Evolutionary conservation across 345 rosid genomes (phyloP), one percentile per base, ranked within the genome.

Genomic region (Eucalyptus virginea): DNA sequence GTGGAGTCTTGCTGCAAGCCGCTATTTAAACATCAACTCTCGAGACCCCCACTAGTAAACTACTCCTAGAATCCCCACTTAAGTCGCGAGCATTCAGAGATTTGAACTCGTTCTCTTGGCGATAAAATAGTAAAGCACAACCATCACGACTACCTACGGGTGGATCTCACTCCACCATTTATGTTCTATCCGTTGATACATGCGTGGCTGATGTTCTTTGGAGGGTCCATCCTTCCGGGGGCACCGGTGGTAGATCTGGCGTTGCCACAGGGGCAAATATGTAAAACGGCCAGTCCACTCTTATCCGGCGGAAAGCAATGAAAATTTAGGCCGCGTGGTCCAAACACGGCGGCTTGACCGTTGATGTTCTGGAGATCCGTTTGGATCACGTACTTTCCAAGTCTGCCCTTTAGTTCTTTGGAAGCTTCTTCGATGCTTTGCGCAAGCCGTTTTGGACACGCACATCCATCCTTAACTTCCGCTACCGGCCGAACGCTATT

Each of bases 31-130:
- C n/a, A n/a, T n/a, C n/a, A n/a, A n/a, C n/a, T n/a, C n/a, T n/a
- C n/a, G n/a, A n/a, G n/a, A n/a, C 51, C 51, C 51, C 15, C 16
- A 49, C 51, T 2, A 14, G 0, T 49, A 49, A 49, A 49, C 15
- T 17, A 49, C 51, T 15, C 17, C 0, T 49, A 3, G 6, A 15
- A 49, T 6, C 6, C 6, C 1, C 0, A 49, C 6, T 49, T 49
- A 49, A 49, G 17, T 49, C 51, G 9, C 9, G 6, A 15, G 51
- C 5, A 49, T 49, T 15, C 16, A 2, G 2, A 49, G 5, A 49
- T 49, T 49, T 1, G 6, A 49, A 49, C 50, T 49, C 17, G 17
- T 49, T 49, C 50, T 15, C 50, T 49, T 0, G 50, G 0, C 17
- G 3, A 49, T 49, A 2, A 49, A 2, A 5, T 49, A 49, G 6